Evolutionary conservation across 768 basidiomycete genomes (phyloP), one percentile per base, ranked within the genome.

Genomic region (Leccinum subgranulosum): DNA sequence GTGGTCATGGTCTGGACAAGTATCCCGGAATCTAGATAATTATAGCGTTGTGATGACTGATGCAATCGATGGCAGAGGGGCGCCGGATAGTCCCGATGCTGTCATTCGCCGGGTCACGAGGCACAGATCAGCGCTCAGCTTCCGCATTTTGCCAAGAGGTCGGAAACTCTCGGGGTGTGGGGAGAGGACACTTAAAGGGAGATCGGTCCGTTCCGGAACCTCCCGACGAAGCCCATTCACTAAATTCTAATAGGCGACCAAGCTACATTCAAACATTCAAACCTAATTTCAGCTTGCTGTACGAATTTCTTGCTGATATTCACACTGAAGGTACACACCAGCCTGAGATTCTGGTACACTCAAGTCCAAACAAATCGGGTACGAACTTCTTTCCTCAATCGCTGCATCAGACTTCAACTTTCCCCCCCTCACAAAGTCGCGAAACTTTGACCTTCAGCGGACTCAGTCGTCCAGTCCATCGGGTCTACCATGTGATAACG

Each of bases 141-240:
- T 55, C 36, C 25, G 23, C 46, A 31, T 48, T 39, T 49, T 34
- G 27, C 43, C 43, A 21, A 3, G 11, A 19, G 48, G 23, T 57
- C 60, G 66, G 66, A 57, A 28, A 25, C 4, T 34, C 45, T 59
- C 65, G 60, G 62, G 19, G 25, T n/a, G 21, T 21, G 25, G 43
- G 36, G 25, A 27, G 34, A 14, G 21, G 10, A 34, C 19, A 49
- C 41, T 12, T 19, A 43, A 43, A 12, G 19, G 17, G 41, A 19
- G 23, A 23, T 23, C 23, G 23, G 23, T 23, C 3, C 23, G 41
- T 43, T 43, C 41, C 41, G 41, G 1, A 43, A 19, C 41, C 7
- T 9, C 41, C 41, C 41, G 41, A 41, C 39, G 25, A 23, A 23
- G 23, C 23, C 23, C 23, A 23, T 23, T 2, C 3, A 23, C 23